Evolutionary conservation across 805 yeast species (phyloP).

Genomic region (Sugiyamaella mastotermitis): DNA sequence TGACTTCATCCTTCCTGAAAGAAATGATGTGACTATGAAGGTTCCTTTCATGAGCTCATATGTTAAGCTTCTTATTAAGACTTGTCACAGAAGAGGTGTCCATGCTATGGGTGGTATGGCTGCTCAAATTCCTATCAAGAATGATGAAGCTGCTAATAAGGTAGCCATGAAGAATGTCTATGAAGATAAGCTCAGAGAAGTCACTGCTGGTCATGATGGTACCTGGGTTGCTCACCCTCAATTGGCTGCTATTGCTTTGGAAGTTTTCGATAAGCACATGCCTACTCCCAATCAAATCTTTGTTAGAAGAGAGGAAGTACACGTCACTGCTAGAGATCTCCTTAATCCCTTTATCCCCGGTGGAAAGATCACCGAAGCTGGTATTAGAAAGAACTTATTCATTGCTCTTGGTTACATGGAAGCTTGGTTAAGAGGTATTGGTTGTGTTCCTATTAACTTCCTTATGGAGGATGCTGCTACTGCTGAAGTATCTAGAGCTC

Average conservation of each 20-base stretch:
- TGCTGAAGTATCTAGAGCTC: conserved; percentile 65
- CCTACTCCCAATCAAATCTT: conserved; percentile 61
- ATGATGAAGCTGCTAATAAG: conserved; percentile 49
- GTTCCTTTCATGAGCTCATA: conserved; percentile 69
- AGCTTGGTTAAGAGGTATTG: conserved; percentile 64
- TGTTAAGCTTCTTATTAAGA: conserved; percentile 55
- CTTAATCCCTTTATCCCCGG: conserved; percentile 52
- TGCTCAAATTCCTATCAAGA: conserved; percentile 65
- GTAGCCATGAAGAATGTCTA: conserved; percentile 58
- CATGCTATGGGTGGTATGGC: conserved; percentile 79
- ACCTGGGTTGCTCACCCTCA: conserved; percentile 77
- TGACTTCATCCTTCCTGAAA: conserved; percentile 58
- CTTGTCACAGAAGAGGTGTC: conserved; percentile 63
- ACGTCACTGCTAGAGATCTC: conserved; percentile 49
- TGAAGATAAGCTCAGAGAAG: conserved; percentile 61
- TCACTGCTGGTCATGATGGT: conserved; percentile 60
- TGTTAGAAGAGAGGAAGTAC: conserved; percentile 31
- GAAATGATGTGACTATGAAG: conserved; percentile 59
- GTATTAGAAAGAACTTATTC: conserved; percentile 53
- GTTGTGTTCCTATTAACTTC: conserved; percentile 66
- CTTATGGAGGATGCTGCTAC: conserved; percentile 76
- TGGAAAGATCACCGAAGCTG: conserved; percentile 55
- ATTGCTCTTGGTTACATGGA: conserved; percentile 64
- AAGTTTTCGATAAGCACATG: conserved; percentile 64
- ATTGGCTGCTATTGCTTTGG: conserved; percentile 54